Evolutionary conservation across 129 eudicot genomes (phyloP), one percentile per base, ranked within the genome.

Genomic region (Tanacetum coccineum): DNA sequence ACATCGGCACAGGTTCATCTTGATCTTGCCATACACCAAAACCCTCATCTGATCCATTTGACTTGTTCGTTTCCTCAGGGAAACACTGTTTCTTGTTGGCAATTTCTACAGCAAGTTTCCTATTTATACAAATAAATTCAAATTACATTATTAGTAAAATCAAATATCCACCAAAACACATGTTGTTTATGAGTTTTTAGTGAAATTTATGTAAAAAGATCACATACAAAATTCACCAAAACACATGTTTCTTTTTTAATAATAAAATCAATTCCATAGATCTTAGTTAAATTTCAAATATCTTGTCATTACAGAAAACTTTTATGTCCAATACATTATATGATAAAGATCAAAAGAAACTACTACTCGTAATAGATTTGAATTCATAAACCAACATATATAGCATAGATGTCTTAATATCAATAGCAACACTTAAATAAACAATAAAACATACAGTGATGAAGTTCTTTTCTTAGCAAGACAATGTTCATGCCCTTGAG

Each of bases 1-100:
- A 81, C 97, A 90, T 90, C 8, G 97, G 95, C 44, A 74, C 85
- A 13, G 95, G 84, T 22, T 83, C 76, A 62, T 83, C 82, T 30
- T 53, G 72, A 55, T 78, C 87, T 49, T 82, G 82, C 87, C 82
- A 82, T 49, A 79, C 75, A 20, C 74, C 75, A 59, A 85, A 78
- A 75, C 69, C 67, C 13, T 64, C 74, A 30, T 64, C 50, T 66
- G 90, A 39, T 58, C 77, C 67, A 83, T 78, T 83, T 82, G 30
- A 47, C 60, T 64, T 80, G 91, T 93, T 87, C 69, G 20, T 73
- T 83, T 78, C 86, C 83, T 82, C 87, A 2, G 72, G 78, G 6
- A 56, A 63, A 25, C 58, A 68, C 45, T 81, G 77, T 64, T 77
- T 80, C 55, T 80, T 77, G 75, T 58, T 80, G 13, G 78, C 81